Evolutionary conservation across 805 yeast genomes (phyloP).

Genomic region (Starmerella vitae): DNA sequence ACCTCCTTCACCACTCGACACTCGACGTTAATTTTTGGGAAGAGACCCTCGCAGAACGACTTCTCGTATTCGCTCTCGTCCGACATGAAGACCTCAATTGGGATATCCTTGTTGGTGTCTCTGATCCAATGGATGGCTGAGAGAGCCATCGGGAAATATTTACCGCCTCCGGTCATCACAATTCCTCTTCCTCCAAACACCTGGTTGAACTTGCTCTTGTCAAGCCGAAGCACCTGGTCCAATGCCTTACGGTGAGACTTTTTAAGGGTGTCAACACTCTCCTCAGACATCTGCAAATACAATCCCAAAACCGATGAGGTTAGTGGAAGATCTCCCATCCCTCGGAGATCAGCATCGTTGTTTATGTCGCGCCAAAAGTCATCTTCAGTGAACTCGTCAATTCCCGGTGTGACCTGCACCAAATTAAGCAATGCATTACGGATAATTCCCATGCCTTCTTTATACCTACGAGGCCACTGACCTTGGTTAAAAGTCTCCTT

Average conservation of each 20-base stretch:
- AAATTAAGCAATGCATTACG: slow-evolving; percentile 2
- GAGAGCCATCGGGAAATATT: slow-evolving; percentile 54
- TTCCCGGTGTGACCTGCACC: slow-evolving; percentile 29
- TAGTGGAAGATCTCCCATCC: slow-evolving; percentile 10
- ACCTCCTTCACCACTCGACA: slow-evolving; percentile 53
- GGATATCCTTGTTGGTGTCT: slow-evolving; percentile 47
- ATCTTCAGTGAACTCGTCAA: slow-evolving; percentile 28
- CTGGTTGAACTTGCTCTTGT: slow-evolving; percentile 3
- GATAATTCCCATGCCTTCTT: slow-evolving; percentile 6
- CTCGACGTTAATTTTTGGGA: slow-evolving; percentile 49
- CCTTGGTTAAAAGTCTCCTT: neutral
- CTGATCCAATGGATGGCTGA: slow-evolving; percentile 51
- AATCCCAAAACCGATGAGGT: slow-evolving; percentile 10
- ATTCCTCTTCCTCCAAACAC: slow-evolving; percentile 35
- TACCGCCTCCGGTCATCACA: slow-evolving; percentile 68
- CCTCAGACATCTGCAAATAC: slow-evolving; percentile 14
- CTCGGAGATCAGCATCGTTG: slow-evolving; percentile 24
- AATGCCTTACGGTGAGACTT: slow-evolving; percentile 10
- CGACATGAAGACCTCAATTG: slow-evolving; percentile 73
- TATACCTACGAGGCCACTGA: neutral
- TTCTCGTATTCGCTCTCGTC: slow-evolving; percentile 53
- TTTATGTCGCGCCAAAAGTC: slow-evolving; percentile 34
- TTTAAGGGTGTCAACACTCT: slow-evolving; percentile 10
- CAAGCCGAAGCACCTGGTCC: slow-evolving; percentile 4
- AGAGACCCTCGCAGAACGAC: slow-evolving; percentile 47